These are phyloP conservation scores for Linnemannia hyalina DNA, from an alignment of 192 early-diverging fungal species.

Conservation along the genomic window DNA sequence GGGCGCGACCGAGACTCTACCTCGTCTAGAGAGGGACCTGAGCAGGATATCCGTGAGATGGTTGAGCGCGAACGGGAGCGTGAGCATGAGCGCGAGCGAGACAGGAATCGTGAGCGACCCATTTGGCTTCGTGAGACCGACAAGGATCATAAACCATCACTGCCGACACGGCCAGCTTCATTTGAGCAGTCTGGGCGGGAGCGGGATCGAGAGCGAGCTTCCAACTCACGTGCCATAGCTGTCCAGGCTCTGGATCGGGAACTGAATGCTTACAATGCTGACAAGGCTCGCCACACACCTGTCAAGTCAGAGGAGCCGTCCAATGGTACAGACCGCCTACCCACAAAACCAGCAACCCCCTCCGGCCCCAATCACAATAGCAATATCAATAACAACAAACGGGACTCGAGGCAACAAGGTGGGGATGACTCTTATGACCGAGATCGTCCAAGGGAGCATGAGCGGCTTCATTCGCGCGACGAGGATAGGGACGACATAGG, in stretches of 20 bases:
- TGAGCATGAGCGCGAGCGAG: slow-evolving; percentile 34
- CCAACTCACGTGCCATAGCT: slow-evolving; percentile 18
- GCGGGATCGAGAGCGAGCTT: slow-evolving; percentile 34
- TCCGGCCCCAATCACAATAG: background rate
- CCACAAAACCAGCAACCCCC: background rate
- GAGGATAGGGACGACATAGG: background rate
- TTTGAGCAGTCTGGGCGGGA: slow-evolving; percentile 22
- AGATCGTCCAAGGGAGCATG: background rate
- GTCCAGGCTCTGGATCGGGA: slow-evolving; percentile 43
- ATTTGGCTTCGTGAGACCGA: slow-evolving; percentile 40
- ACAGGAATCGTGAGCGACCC: slow-evolving; percentile 35
- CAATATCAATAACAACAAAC: background rate
- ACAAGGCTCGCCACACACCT: slow-evolving; percentile 23
- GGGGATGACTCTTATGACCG: slow-evolving; percentile 5
- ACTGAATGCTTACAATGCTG: slow-evolving; percentile 20
- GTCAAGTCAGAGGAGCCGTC: slow-evolving; percentile 10
- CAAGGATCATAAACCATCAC: slow-evolving; percentile 28
- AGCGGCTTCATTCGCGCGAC: background rate
- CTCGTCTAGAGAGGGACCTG: slow-evolving; percentile 26
- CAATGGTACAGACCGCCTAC: background rate
- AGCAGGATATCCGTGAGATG: slow-evolving; percentile 43
- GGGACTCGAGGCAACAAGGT: background rate
- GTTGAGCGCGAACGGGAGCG: slow-evolving; percentile 46
- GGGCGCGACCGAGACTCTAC: slow-evolving; percentile 22
- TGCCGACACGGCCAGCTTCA: slow-evolving; percentile 17